Conservation (phyloP, 1,284 basidiomycete genomes). For the Thecaphora thlaspeos region DNA sequence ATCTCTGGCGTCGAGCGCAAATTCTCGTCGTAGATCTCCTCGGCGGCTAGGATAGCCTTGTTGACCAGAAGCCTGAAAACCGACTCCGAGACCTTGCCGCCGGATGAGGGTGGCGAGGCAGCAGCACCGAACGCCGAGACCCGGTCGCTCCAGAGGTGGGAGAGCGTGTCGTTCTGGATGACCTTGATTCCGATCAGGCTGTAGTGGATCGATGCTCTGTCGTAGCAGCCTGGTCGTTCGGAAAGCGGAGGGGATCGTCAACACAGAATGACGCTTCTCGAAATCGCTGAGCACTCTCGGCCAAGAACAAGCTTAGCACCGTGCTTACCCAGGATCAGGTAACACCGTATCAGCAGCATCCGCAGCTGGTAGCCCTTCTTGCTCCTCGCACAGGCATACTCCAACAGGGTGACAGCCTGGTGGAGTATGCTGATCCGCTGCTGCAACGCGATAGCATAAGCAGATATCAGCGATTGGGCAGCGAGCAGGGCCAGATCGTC, state of each 20-base stretch:
- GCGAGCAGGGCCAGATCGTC: conserved; percentile 79
- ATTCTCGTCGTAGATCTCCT: conserved; percentile 38
- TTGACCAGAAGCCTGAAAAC: conserved; percentile 7
- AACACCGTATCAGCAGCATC: conserved; percentile 35
- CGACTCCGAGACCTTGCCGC: background rate
- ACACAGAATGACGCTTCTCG: no score
- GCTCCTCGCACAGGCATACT: conserved; percentile 20
- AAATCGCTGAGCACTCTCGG: no score
- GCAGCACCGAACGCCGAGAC: conserved; percentile 6
- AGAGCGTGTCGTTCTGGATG: conserved; percentile 38
- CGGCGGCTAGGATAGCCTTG: conserved; percentile 12
- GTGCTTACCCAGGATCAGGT: conserved; percentile 15
- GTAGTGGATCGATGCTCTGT: conserved; percentile 27
- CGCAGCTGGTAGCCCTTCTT: conserved; percentile 45
- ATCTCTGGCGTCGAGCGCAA: conserved; percentile 29
- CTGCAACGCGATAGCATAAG: conserved; percentile 35
- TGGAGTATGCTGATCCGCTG: conserved; percentile 4
- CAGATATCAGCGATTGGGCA: conserved; percentile 68
- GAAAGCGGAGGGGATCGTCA: no score
- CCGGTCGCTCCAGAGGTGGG: conserved; percentile 21
- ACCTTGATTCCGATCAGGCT: conserved; percentile 30
- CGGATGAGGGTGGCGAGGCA: no score
- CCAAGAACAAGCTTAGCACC: no score
- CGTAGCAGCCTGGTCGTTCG: conserved; percentile 14
- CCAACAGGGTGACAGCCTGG: conserved; percentile 23